Evolutionary conservation across 2,329 filamentous ascomycete species (phyloP).

Genomic region (Harringtonia lauricola): DNA sequence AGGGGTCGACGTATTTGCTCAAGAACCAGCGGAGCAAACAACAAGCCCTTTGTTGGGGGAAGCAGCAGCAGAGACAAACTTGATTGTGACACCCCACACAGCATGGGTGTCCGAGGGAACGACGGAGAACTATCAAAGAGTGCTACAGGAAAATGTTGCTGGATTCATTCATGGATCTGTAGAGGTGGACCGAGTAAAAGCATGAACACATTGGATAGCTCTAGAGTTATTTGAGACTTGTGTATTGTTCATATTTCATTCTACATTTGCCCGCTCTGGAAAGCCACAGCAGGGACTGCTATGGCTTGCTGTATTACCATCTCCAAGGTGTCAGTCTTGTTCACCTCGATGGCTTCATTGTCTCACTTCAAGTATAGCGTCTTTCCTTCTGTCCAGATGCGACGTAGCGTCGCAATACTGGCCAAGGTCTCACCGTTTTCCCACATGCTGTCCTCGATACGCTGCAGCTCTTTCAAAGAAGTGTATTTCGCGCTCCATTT

Average conservation of each 20-base stretch:
- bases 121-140: slow-evolving; percentile 6
- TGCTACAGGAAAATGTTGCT: slow-evolving; percentile 9
- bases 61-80: slow-evolving; percentile 5
- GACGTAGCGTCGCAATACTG: slow-evolving; percentile 6
- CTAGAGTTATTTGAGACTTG: too few species aligned
- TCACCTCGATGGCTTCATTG: slow-evolving; percentile 33
- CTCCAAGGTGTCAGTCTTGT: slow-evolving; percentile 7
- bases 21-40: slow-evolving; percentile 18
- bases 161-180: slow-evolving; percentile 4
- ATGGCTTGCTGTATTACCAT: slow-evolving; percentile 6
- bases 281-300: not conserved
- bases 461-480: slow-evolving; percentile 2
- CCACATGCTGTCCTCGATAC: slow-evolving; percentile 5
- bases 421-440: slow-evolving; percentile 2
- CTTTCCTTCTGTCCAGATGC: slow-evolving; percentile 19
- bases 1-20: slow-evolving; percentile 22
- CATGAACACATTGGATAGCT: not conserved
- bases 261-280: slow-evolving; percentile 10
- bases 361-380: slow-evolving; percentile 46
- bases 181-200: slow-evolving; percentile 2
- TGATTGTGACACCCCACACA: slow-evolving; percentile 12
- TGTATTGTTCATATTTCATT: too few species aligned
- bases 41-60: slow-evolving; percentile 7
- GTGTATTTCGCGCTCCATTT: slow-evolving; percentile 5
- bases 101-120: slow-evolving; percentile 11